Evolutionary conservation across 805 yeast species (phyloP).

Genomic region (Pichia ethanolica): DNA sequence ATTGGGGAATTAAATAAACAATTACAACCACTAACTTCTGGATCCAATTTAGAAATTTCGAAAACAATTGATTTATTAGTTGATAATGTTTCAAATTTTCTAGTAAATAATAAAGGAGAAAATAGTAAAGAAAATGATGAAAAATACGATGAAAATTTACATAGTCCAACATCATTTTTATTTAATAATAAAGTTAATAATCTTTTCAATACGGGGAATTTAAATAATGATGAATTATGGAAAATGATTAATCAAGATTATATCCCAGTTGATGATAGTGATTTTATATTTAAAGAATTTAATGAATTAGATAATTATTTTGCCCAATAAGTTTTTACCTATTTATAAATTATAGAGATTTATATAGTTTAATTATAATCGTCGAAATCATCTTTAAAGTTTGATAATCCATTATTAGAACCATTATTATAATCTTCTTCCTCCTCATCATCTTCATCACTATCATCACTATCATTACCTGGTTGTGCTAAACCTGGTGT

Average conservation of each 20-base stretch:
- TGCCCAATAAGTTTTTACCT: no score
- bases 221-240: neutral
- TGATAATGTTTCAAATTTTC: neutral
- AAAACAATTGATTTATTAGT: neutral
- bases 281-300: neutral
- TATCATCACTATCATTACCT: constrained; percentile 42
- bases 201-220: neutral
- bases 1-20: constrained; percentile 1
- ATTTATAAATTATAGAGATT: no score
- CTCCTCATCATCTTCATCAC: constrained; percentile 16
- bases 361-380: constrained; percentile 17
- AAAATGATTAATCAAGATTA: neutral
- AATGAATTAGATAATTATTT: neutral
- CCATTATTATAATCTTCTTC: neutral
- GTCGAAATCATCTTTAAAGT: constrained; percentile 26
- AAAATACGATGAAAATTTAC: no score
- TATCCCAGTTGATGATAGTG: neutral
- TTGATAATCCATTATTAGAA: neutral
- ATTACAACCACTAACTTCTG: constrained; percentile 1
- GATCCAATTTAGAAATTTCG: constrained; percentile 3
- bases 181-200: no score
- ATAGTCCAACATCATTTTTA: no score
- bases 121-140: no score
- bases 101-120: neutral
- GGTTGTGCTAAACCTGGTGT: constrained; percentile 88